These are phyloP conservation scores for Rhizoctonia solani DNA, from an alignment of 1,284 basidiomycete species.

Conservation along the genomic window DNA sequence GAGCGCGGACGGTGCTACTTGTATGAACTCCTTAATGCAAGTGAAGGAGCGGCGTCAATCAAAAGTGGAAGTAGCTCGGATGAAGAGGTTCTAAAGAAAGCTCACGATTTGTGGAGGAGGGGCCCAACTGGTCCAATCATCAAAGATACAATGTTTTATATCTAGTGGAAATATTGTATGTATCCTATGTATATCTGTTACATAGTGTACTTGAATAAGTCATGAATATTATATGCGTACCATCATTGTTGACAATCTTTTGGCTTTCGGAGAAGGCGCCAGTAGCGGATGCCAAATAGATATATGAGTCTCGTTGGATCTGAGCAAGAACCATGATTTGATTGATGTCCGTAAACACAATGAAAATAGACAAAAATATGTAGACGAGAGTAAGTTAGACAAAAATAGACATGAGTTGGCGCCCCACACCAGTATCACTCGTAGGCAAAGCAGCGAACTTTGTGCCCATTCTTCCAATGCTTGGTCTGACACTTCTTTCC, in stretches of 20 bases:
- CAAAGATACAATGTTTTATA: constrained; percentile 72
- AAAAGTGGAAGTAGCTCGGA: constrained; percentile 48
- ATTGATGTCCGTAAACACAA: too few relatives aligned
- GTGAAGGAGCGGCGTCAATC: constrained; percentile 49
- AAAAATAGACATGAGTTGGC: not conserved
- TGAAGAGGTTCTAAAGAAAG: constrained; percentile 59
- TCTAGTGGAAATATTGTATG: constrained; percentile 48
- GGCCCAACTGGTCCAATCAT: constrained; percentile 55
- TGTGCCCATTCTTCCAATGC: constrained; percentile 21
- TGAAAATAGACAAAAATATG: too few relatives aligned
- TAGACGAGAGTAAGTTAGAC: not conserved
- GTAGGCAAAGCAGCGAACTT: constrained; percentile 9
- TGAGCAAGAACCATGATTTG: too few relatives aligned
- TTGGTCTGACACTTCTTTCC: constrained; percentile 1
- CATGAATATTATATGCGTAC: too few relatives aligned
- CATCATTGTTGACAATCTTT: too few relatives aligned
- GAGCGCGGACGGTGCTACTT: constrained; percentile 77
- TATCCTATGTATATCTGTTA: not conserved
- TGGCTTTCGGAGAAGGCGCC: too few relatives aligned
- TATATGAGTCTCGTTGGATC: too few relatives aligned
- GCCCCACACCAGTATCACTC: too few relatives aligned
- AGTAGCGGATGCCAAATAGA: too few relatives aligned
- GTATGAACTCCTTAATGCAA: constrained; percentile 63
- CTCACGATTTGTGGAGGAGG: constrained; percentile 56
- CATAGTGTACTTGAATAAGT: not conserved